phyloP scores from a whole-genome alignment of 2,329 filamentous ascomycete species.

The Emergomyces orientalis region DNA sequence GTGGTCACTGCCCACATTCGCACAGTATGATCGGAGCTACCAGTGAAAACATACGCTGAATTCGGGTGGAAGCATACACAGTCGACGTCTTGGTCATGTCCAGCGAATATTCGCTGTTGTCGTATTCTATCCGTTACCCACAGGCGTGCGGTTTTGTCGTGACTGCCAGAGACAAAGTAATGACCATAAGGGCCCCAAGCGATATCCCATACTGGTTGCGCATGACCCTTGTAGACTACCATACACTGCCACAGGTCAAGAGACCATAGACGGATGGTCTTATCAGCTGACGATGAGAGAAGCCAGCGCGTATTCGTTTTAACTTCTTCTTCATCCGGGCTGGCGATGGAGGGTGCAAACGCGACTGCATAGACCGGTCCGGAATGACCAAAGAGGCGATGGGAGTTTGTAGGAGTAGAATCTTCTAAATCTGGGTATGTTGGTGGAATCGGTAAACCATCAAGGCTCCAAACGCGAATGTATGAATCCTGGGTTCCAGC shows the following conservation, averaged over 20 bases:
- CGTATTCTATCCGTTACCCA: conserved; percentile 93
- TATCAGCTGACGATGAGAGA: conserved; percentile 78
- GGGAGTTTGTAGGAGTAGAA: conserved; percentile 60
- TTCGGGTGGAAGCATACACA: conserved; percentile 92
- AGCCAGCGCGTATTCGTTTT: conserved; percentile 62
- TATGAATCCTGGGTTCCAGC: conserved; percentile 89
- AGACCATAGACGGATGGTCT: conserved; percentile 84
- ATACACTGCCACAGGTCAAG: conserved; percentile 86
- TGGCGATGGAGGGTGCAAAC: conserved; percentile 64
- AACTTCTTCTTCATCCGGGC: conserved; percentile 41
- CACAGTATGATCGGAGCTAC: conserved; percentile 84
- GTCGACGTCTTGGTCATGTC: conserved; percentile 89
- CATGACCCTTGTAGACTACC: conserved; percentile 88
- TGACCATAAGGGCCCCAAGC: conserved; percentile 88
- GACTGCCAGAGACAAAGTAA: conserved; percentile 82
- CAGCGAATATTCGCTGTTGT: conserved; percentile 76
- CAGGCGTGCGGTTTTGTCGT: conserved; percentile 80
- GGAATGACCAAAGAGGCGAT: conserved; percentile 73
- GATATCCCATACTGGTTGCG: conserved; percentile 79
- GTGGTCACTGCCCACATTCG: conserved; percentile 95
- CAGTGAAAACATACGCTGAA: conserved; percentile 85
- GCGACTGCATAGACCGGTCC: conserved; percentile 81
- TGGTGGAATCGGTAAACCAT: conserved; percentile 70
- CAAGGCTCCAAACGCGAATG: conserved; percentile 86
- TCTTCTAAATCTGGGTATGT: conserved; percentile 51